Base-by-base conservation (phyloP, 1,139 yeast genomes). In the Nakaseomyces bracarensis region DNA sequence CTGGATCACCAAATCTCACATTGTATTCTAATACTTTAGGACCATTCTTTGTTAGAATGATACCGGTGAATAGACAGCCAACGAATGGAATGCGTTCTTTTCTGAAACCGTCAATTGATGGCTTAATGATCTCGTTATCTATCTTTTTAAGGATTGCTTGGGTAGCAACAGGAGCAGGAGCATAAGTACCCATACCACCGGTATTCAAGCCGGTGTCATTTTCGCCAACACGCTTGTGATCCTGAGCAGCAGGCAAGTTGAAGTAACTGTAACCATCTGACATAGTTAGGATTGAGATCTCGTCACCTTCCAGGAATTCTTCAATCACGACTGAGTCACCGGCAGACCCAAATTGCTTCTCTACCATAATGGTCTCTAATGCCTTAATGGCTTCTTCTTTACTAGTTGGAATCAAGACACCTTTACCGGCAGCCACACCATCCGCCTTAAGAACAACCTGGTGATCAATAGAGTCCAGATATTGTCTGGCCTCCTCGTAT, bases 181-280 rank as follows among this genome's bases (percentile, higher is more conserved):
- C 94, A 60, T 93, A 93, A 14, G 98, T 95, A 49, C 99, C 99
- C 99, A 93, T 93, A 50, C 99, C 99, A 52, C 99, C 99, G 41
- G 98, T 93, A 69, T 93, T 93, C 51, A 89, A 73, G 28, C 99
- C 99, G 40, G 78, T 70, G 63, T 93, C 99, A 47, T 89, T 91
- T 57, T 93, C 87, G 44, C 95, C 94, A 54, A 83, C 75, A 65
- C 98, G 81, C 70, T 93, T 93, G 67, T 93, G 98, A 62, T 93
- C 99, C 67, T 93, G 98, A 25, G 98, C 96, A 33, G 97, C 86
- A 30, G 99, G 99, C 46, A 93, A 74, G 61, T 86, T 91, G 63
- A 79, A 77, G 59, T 81, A 81, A 10, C 94, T 78, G 70, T 93
- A 91, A 41, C 98, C 99, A 63, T 93, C 99, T 54, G 91, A 79